Percentiles rank a stretch among this genome's conserved stretches.
Evolutionary conservation across 1,139 yeast genomes (phyloP).

Genomic region (Scheffersomyces illinoinensis): DNA sequence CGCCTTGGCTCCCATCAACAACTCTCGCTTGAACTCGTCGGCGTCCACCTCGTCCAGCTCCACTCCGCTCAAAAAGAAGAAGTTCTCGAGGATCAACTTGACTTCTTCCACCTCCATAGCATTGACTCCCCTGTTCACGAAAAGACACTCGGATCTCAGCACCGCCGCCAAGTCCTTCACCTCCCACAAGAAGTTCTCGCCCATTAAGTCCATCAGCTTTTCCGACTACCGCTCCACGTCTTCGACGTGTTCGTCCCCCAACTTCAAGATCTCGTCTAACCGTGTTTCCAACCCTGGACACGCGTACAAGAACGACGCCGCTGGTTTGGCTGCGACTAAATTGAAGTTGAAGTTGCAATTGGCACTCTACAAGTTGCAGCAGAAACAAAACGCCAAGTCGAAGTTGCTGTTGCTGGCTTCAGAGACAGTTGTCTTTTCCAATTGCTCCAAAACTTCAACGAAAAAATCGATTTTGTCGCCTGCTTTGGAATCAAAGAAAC

Average conservation of each 20-base stretch:
- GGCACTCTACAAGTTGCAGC: constrained; percentile 72
- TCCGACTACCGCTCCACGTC: constrained; percentile 24
- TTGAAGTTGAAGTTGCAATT: constrained; percentile 70
- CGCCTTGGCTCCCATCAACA: constrained; percentile 40
- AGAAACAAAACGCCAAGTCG: constrained; percentile 4
- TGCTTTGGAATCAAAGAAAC: not conserved
- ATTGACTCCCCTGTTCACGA: constrained; percentile 6
- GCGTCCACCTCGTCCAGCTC: constrained; percentile 10
- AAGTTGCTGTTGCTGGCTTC: not conserved
- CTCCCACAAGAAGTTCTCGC: constrained; percentile 5
- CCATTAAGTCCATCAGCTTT: constrained; percentile 22
- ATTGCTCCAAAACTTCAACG: constrained; percentile 1
- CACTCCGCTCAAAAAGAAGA: not conserved
- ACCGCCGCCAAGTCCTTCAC: constrained; percentile 4
- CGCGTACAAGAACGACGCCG: constrained; percentile 11
- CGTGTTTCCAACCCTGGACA: not conserved
- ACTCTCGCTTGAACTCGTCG: constrained; percentile 28
- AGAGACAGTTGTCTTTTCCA: not conserved
- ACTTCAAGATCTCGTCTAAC: constrained; percentile 4
- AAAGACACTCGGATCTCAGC: constrained; percentile 3
- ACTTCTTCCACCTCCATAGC: constrained; percentile 4
- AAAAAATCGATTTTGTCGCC: not conserved
- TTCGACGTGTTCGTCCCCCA: constrained; percentile 5
- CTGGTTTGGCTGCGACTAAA: constrained; percentile 53
- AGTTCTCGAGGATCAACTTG: constrained; percentile 4